phyloP scores from a whole-genome alignment of 768 basidiomycete genomes.

The Termitomyces titanicus region DNA sequence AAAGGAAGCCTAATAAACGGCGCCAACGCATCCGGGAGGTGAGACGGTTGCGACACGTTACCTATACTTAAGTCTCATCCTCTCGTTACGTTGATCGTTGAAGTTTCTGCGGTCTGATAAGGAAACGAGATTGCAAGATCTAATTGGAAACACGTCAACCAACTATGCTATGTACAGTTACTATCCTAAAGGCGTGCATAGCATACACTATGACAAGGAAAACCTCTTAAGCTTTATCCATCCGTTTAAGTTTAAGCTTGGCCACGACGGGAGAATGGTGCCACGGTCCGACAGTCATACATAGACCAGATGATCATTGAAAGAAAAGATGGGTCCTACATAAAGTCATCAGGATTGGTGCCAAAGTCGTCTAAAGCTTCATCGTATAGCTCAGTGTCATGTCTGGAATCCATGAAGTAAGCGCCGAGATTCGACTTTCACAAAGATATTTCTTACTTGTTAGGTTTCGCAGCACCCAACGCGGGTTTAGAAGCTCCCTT shows the following conservation, averaged over 20 bases:
- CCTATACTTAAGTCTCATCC: no score
- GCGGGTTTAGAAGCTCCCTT: slow-evolving; percentile 69
- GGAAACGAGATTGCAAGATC: not conserved
- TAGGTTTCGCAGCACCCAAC: slow-evolving; percentile 70
- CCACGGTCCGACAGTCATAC: not conserved
- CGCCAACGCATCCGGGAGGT: no score
- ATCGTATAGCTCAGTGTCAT: slow-evolving; percentile 80
- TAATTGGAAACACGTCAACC: not conserved
- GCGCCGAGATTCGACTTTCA: not conserved
- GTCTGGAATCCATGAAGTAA: slow-evolving; percentile 34
- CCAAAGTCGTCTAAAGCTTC: slow-evolving; percentile 91
- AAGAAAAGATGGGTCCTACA: slow-evolving; percentile 48
- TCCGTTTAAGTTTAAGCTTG: not conserved
- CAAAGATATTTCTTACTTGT: slow-evolving; percentile 41
- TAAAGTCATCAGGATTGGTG: slow-evolving; percentile 76
- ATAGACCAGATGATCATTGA: not conserved
- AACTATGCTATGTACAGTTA: not conserved
- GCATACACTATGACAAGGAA: not conserved
- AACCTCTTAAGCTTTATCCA: slow-evolving; percentile 10
- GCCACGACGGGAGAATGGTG: not conserved
- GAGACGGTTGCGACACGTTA: no score
- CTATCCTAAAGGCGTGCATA: not conserved
- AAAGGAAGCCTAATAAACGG: not conserved
- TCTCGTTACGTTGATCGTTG: no score
- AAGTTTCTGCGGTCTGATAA: not conserved